These are phyloP conservation scores for Fusarium foetens DNA, from an alignment of 2,329 filamentous ascomycete genomes.

Conservation along the genomic window DNA sequence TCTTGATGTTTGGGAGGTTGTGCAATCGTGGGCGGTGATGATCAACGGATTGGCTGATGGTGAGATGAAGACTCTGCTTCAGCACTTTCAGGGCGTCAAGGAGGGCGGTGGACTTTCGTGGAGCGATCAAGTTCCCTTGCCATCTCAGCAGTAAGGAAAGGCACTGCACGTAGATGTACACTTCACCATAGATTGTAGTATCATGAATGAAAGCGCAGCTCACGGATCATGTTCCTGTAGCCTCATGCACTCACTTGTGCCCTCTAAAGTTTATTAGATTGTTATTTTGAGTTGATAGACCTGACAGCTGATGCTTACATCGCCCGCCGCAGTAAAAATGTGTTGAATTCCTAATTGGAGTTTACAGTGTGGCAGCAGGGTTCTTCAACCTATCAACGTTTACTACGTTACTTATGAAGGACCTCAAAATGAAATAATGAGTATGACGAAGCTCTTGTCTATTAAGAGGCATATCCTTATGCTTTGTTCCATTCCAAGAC, in stretches of 20 bases:
- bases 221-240: rapidly evolving
- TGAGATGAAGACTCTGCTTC: not conserved
- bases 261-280: no score
- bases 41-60: rapidly evolving
- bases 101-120: not conserved
- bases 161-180: not conserved
- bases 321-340: no score
- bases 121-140: not conserved
- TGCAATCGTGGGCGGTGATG: not conserved
- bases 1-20: not conserved
- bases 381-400: no score
- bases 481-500: no score
- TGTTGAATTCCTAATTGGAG: no score
- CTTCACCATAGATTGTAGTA: rapidly evolving
- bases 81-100: not conserved
- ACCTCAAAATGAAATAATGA: no score
- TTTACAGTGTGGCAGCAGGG: no score
- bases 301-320: no score
- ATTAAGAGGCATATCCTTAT: no score
- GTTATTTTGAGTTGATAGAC: no score
- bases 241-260: not conserved
- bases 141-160: rapidly evolving
- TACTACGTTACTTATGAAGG: no score
- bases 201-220: not conserved
- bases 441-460: no score